These are phyloP conservation scores for Cucurbita pepo DNA, from an alignment of 306 rosid genomes.

Conservation along the genomic window DNA sequence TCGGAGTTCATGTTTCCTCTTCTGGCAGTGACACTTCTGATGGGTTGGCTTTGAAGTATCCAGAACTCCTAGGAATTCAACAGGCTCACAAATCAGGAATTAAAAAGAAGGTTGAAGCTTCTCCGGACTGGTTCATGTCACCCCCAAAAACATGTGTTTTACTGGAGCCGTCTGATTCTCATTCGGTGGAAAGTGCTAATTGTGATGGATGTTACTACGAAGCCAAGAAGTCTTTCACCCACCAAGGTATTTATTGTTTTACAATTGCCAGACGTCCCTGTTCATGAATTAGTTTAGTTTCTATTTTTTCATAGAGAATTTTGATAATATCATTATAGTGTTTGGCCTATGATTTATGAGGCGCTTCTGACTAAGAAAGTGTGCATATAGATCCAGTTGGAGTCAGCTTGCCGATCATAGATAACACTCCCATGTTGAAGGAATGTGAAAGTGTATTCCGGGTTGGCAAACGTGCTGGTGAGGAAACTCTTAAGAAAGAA, in stretches of 20 bases:
- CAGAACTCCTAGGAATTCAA: slow-evolving; percentile 46
- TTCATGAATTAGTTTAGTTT: background rate
- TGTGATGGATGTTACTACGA: slow-evolving; percentile 14
- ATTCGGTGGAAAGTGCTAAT: slow-evolving; percentile 20
- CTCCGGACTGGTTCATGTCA: slow-evolving; percentile 66
- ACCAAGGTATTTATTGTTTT: slow-evolving; percentile 26
- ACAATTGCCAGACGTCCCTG: background rate
- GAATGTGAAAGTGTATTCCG: slow-evolving; percentile 33
- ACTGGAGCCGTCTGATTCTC: slow-evolving; percentile 52
- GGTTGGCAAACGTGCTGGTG: slow-evolving; percentile 58
- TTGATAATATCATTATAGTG: background rate
- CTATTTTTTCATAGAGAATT: background rate
- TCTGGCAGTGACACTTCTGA: slow-evolving; percentile 24
- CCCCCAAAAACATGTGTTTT: slow-evolving; percentile 87
- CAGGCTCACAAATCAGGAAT: slow-evolving; percentile 22
- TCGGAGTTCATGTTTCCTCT: slow-evolving; percentile 31
- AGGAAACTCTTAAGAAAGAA: slow-evolving; percentile 82
- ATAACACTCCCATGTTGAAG: slow-evolving; percentile 52
- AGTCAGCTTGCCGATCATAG: slow-evolving; percentile 17
- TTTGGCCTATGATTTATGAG: background rate
- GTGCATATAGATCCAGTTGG: slow-evolving; percentile 22
- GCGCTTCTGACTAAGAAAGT: background rate
- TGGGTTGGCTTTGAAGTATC: slow-evolving; percentile 45
- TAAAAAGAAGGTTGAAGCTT: slow-evolving; percentile 40
- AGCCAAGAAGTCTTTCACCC: slow-evolving; percentile 12